These are phyloP conservation scores for Acorus calamus DNA, from an alignment of 106 monocot species.

Conservation along the genomic window DNA sequence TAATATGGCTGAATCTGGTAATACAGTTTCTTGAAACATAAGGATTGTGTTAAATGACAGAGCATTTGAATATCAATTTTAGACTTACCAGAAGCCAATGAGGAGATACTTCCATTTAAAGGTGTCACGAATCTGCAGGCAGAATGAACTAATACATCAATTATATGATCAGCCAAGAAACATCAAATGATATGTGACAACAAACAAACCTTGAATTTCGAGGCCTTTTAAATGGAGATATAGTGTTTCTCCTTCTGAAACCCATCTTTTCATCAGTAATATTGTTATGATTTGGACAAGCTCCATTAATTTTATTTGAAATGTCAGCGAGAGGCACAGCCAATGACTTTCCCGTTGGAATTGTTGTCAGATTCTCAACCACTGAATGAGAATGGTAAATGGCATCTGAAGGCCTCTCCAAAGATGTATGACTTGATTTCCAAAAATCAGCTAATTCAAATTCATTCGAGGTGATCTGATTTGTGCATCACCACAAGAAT, in stretches of 20 bases:
- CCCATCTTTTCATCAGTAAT: slow-evolving; percentile 35
- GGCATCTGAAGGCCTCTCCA: slow-evolving; percentile 7
- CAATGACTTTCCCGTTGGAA: slow-evolving; percentile 8
- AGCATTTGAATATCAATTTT: neutral
- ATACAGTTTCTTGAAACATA: no score
- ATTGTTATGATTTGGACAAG: slow-evolving; percentile 9
- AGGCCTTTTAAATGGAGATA: slow-evolving; percentile 82
- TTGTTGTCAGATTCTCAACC: slow-evolving; percentile 4
- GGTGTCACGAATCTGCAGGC: slow-evolving; percentile 62
- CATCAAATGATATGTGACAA: neutral
- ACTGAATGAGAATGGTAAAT: slow-evolving; percentile 1
- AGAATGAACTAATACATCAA: slow-evolving; percentile 1
- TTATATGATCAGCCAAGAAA: neutral
- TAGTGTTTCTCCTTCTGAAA: slow-evolving; percentile 24
- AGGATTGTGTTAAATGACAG: neutral
- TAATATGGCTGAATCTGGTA: slow-evolving; percentile 32
- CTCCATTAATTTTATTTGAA: slow-evolving; percentile 18
- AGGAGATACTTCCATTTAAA: slow-evolving; percentile 26
- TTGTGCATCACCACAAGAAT: neutral
- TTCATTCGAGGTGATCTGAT: slow-evolving; percentile 4
- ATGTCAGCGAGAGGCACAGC: slow-evolving; percentile 35
- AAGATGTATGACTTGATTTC: slow-evolving; percentile 2
- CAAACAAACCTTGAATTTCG: slow-evolving; percentile 55
- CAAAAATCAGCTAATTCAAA: neutral
- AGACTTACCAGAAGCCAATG: slow-evolving; percentile 33